Base-by-base conservation (phyloP, 495 filamentous ascomycete species). In the Aspergillus ostianus region DNA sequence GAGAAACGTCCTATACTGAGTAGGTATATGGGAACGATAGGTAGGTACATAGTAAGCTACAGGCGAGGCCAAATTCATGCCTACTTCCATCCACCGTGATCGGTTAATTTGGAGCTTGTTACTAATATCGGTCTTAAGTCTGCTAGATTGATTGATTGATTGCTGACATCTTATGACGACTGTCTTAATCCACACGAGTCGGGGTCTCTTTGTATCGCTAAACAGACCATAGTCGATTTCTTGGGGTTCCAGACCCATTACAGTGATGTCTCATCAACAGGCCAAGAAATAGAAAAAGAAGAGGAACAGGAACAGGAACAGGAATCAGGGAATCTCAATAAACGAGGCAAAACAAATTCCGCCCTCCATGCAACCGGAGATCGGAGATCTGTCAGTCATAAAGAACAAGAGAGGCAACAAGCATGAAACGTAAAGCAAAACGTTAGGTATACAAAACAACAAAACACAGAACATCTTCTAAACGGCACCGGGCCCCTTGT, bases 401-500 rank as follows among this genome's bases (percentile, higher is more conserved):
- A 55, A 20, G 63, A 53, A 54, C 21, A 46, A 32, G 59, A 55
- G 20, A 64, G 55, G 56, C 27, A 61, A 41, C 27, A 61, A 41
- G 55, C 41, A 54, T 49, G 41, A 26, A 51, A 60, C 55, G 47
- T 49, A 68, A 58, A 58, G 46, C 61, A 56, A 60, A 53, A 61
- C 45, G 57, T 27, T n/a, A 49, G 46, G 60, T 50, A 47, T 21
- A 64, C 61, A 61, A 61, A 59, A 54, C 27, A 49, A 61, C 10
- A 32, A 3, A 32, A 65, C 59, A 66, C 51, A 67, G 67, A 53
- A 52, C 61, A 55, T 62, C 46, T 57, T 68, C 59, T 66, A 80
- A 60, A 80, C 77, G 21, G 75, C 75, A 10, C 76, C 77, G 6
- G 76, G 74, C 0, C 76, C 77, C 60, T 78, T 79, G 55, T 80